A percentile compares a stretch with the other conserved stretches of the same genome.
Evolutionary conservation across 805 yeast genomes (phyloP).

Genomic region (Babjeviella inositovora): DNA sequence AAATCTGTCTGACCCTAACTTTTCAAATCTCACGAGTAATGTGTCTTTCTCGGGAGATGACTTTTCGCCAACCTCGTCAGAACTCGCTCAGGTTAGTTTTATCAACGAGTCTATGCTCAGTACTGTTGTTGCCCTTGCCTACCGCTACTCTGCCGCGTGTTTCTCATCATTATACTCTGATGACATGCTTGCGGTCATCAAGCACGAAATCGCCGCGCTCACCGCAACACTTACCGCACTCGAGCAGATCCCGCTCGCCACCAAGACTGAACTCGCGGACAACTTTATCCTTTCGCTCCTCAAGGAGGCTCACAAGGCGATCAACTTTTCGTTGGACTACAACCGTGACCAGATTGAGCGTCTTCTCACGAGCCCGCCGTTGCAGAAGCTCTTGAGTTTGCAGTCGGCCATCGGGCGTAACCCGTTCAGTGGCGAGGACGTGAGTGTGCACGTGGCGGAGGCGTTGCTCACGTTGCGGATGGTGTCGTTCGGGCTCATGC

Average conservation of each 20-base stretch:
- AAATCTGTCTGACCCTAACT: too few relatives aligned
- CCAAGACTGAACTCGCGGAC: slow-evolving; percentile 7
- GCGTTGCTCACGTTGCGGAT: slow-evolving; percentile 52
- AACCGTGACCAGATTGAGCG: slow-evolving; percentile 65
- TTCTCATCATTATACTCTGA: slow-evolving; percentile 53
- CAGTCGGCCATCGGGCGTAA: slow-evolving; percentile 50
- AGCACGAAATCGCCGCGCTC: slow-evolving; percentile 19
- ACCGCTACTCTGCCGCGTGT: slow-evolving; percentile 54
- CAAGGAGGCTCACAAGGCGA: slow-evolving; percentile 59
- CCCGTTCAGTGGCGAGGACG: slow-evolving; percentile 16
- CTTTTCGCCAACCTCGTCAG: too few relatives aligned
- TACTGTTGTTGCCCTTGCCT: slow-evolving; percentile 45
- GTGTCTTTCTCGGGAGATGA: too few relatives aligned
- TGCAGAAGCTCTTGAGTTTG: slow-evolving; percentile 55
- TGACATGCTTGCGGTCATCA: slow-evolving; percentile 46
- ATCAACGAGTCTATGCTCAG: slow-evolving; percentile 14
- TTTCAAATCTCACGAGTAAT: too few relatives aligned
- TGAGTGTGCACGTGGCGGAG: slow-evolving; percentile 36
- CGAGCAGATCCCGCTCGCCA: slow-evolving; percentile 2
- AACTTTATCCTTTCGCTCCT: slow-evolving; percentile 25
- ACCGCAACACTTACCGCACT: background rate
- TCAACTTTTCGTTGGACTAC: slow-evolving; percentile 56
- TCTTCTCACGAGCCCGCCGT: slow-evolving; percentile 58
- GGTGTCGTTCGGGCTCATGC: slow-evolving; percentile 55
- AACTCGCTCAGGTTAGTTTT: background rate